These are phyloP conservation scores for Trypanosoma melophagium DNA, from an alignment of 208 protist genomes.

Conservation along the genomic window DNA sequence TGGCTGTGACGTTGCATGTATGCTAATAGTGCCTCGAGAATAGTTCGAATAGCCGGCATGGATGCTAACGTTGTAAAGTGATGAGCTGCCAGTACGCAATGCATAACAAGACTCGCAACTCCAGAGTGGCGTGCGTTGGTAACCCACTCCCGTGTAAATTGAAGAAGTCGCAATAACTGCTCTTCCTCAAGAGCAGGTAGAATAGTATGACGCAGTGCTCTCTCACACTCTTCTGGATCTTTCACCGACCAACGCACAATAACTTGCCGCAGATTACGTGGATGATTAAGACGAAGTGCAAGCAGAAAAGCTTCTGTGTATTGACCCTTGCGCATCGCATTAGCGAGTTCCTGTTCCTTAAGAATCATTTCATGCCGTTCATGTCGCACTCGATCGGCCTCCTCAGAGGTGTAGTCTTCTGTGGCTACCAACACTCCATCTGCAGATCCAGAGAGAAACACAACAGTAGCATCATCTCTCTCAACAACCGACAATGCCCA, in stretches of 20 bases:
- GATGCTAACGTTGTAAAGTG: slow-evolving; percentile 65
- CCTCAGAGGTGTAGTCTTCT: slow-evolving; percentile 91
- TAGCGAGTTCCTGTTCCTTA: slow-evolving; percentile 84
- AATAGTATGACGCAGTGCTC: slow-evolving; percentile 50
- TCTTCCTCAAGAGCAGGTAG: slow-evolving; percentile 59
- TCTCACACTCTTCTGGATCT: slow-evolving; percentile 60
- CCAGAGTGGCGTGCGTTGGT: slow-evolving; percentile 83
- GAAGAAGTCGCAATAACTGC: slow-evolving; percentile 69
- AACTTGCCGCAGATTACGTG: slow-evolving; percentile 84
- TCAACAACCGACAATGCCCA: slow-evolving; percentile 79
- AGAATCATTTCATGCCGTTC: slow-evolving; percentile 68
- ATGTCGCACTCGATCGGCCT: slow-evolving; percentile 59
- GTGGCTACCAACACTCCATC: slow-evolving; percentile 83
- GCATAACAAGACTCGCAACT: slow-evolving; percentile 76
- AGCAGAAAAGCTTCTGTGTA: slow-evolving; percentile 82
- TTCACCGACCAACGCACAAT: slow-evolving; percentile 70
- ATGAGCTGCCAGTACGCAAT: slow-evolving; percentile 55
- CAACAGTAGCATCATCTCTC: slow-evolving; percentile 35
- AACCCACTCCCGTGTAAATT: slow-evolving; percentile 91
- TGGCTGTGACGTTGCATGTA: slow-evolving; percentile 86
- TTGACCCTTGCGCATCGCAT: slow-evolving; percentile 74
- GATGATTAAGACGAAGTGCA: slow-evolving; percentile 84
- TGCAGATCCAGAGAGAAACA: slow-evolving; percentile 78
- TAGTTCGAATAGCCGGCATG: slow-evolving; percentile 50
- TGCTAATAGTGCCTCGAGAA: slow-evolving; percentile 85